Evolutionary conservation across 208 protist species (phyloP).

Genomic region (Acanthamoeba culbertsoni): DNA sequence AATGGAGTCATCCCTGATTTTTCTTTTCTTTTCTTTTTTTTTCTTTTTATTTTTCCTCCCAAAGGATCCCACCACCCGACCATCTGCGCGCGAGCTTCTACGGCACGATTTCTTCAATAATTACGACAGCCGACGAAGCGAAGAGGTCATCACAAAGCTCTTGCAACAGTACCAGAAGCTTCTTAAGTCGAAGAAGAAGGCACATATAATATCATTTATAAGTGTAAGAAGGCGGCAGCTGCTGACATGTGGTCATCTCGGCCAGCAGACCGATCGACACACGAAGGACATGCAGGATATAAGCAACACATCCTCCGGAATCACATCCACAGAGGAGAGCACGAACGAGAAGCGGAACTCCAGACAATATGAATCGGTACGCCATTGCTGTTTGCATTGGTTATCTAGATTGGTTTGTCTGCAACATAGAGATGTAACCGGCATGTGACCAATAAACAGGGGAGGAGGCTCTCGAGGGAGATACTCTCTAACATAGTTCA

Average conservation of each 20-base stretch:
- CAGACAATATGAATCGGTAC: too few species aligned
- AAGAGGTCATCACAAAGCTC: constrained; percentile 19
- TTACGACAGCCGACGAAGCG: constrained; percentile 8
- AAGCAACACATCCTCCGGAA: too few species aligned
- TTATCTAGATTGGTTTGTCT: not conserved
- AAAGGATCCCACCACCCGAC: constrained; percentile 11
- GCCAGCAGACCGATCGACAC: too few species aligned
- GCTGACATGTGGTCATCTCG: too few species aligned
- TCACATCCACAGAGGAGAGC: too few species aligned
- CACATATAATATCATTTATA: not conserved
- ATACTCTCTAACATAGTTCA: not conserved
- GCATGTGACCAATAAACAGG: not conserved
- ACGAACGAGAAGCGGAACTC: too few species aligned
- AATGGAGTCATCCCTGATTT: not conserved
- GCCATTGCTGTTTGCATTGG: too few species aligned
- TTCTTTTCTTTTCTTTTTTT: not conserved
- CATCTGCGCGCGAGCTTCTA: not conserved
- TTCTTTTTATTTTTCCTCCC: not conserved
- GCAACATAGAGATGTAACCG: too few species aligned
- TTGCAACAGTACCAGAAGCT: not conserved
- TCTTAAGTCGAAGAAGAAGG: not conserved
- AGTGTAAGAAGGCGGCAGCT: too few species aligned
- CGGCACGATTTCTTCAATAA: constrained; percentile 18
- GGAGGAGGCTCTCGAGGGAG: not conserved
- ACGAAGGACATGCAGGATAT: too few species aligned